Base-by-base conservation (phyloP, 495 filamentous ascomycete species). In the Podospora sp. region DNA sequence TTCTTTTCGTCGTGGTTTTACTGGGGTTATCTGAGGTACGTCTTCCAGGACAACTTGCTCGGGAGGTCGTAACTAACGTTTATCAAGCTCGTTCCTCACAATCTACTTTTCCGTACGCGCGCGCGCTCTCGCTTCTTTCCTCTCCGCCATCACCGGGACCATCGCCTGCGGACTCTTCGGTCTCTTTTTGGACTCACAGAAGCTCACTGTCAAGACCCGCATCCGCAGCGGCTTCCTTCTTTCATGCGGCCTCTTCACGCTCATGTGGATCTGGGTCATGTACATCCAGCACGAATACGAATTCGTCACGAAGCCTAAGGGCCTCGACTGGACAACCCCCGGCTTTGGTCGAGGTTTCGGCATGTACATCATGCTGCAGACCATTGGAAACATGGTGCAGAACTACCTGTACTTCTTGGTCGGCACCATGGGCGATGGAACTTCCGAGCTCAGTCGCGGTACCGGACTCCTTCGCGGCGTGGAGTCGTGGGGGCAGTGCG, bases 1-100 rank as follows among this genome's bases (percentile, higher is more conserved):
- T 76, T 77, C 69, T 77, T 77, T 69, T 71, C 76, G 60, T 71
- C 68, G 40, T 78, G 73, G 60, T 75, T 78, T 66, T 78, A 78
- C 70, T 76, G 76, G 66, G 76, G 76, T 4, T 33, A 33, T 33
- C 8, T 33, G 29, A 33, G 29, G 8, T 33, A 33, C 8, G 29
- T 8, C 3, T 33, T 8, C 29, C 4, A 3, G 8, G 8, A 33
- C 29, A 33, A 4, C 29, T 33, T 33, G 29, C 29, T 3, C 8
- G 29, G n/a, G 29, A 33, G 4, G 3, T 33, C 4, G 8, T 33
- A 33, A 3, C 29, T 33, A 8, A 33, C 29, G 26, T 78, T 74
- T 67, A 66, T 69, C 9, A 72, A n/a, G 69, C 65, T 75, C 76
- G 0, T 78, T 72, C 66, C 60, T 78, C 12, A 77, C 76, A 0